These are phyloP conservation scores for Sclerotinia glacialis DNA, from an alignment of 2,329 filamentous ascomycete genomes.

Conservation along the genomic window DNA sequence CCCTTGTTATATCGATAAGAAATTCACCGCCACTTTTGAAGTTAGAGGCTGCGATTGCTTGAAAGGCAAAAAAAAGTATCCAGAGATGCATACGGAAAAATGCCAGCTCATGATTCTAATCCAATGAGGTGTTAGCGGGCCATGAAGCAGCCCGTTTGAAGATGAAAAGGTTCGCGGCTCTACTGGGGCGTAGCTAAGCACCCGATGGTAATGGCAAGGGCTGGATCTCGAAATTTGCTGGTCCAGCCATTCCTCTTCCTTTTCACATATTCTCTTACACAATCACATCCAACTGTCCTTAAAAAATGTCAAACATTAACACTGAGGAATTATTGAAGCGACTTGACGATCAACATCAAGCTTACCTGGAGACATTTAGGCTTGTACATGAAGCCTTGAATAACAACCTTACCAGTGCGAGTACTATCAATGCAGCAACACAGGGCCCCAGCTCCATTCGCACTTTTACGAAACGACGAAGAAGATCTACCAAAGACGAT, in stretches of 20 bases:
- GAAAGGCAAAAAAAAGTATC: neutral
- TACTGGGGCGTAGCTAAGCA: conserved; percentile 1
- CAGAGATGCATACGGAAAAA: neutral
- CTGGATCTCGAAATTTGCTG: neutral
- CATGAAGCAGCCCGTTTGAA: neutral
- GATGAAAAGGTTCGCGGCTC: conserved; percentile 8
- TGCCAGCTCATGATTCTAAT: conserved; percentile 4
- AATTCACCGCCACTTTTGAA: conserved; percentile 17
- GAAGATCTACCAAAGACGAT: conserved; percentile 9
- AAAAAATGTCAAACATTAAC: conserved; percentile 16
- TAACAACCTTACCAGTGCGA: conserved; percentile 15
- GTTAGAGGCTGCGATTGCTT: neutral
- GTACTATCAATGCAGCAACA: neutral
- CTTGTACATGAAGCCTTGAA: conserved; percentile 33
- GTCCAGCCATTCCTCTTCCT: conserved; percentile 9
- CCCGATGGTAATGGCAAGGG: neutral
- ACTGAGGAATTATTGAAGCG: conserved; percentile 32
- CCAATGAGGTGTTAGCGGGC: neutral
- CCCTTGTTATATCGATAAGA: conserved; percentile 7
- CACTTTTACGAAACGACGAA: conserved; percentile 14
- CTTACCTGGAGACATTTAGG: conserved; percentile 32
- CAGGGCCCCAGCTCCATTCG: conserved; percentile 8
- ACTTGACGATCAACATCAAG: conserved; percentile 34
- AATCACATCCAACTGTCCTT: neutral
- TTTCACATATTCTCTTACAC: conserved; percentile 7